Evolutionary conservation across 2,329 filamentous ascomycete species (phyloP).

Genomic region (Penicillium sp.): DNA sequence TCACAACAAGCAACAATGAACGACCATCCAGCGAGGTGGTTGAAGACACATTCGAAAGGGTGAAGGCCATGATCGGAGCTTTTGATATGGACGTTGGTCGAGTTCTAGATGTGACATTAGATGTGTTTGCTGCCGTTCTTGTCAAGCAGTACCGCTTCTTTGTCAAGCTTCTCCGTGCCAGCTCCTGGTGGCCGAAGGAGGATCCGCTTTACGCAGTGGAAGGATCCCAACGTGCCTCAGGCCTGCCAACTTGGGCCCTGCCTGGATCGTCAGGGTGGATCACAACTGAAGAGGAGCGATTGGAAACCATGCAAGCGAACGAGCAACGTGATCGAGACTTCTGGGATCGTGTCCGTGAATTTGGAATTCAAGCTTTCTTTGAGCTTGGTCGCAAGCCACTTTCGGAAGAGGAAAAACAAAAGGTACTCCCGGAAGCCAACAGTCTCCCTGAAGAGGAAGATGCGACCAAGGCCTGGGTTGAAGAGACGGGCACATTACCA

Average conservation of each 20-base stretch:
- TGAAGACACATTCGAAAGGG: slow-evolving; percentile 81
- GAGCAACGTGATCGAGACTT: slow-evolving; percentile 71
- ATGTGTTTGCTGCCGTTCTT: slow-evolving; percentile 90
- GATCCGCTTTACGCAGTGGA: slow-evolving; percentile 50
- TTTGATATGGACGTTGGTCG: slow-evolving; percentile 96
- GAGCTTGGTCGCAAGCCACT: slow-evolving; percentile 76
- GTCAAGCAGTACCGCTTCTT: slow-evolving; percentile 95
- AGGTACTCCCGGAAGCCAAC: slow-evolving; percentile 45
- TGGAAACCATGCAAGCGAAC: slow-evolving; percentile 57
- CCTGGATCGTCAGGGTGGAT: slow-evolving; percentile 67
- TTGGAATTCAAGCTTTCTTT: slow-evolving; percentile 83
- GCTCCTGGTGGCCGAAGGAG: slow-evolving; percentile 91
- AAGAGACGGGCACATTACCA: slow-evolving; percentile 76
- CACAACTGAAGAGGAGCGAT: slow-evolving; percentile 69
- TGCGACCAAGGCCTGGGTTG: slow-evolving; percentile 72
- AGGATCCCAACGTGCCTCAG: slow-evolving; percentile 46
- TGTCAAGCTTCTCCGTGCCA: slow-evolving; percentile 84
- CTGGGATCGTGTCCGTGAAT: slow-evolving; percentile 75
- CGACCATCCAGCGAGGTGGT: slow-evolving; percentile 74
- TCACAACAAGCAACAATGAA: slow-evolving; percentile 77
- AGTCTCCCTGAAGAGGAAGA: slow-evolving; percentile 50
- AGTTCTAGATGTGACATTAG: slow-evolving; percentile 89
- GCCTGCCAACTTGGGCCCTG: slow-evolving; percentile 82
- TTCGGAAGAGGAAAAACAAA: slow-evolving; percentile 58
- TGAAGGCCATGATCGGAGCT: slow-evolving; percentile 93